Conservation (phyloP, 1,284 basidiomycete species). For the Hymenochaete sp. region DNA sequence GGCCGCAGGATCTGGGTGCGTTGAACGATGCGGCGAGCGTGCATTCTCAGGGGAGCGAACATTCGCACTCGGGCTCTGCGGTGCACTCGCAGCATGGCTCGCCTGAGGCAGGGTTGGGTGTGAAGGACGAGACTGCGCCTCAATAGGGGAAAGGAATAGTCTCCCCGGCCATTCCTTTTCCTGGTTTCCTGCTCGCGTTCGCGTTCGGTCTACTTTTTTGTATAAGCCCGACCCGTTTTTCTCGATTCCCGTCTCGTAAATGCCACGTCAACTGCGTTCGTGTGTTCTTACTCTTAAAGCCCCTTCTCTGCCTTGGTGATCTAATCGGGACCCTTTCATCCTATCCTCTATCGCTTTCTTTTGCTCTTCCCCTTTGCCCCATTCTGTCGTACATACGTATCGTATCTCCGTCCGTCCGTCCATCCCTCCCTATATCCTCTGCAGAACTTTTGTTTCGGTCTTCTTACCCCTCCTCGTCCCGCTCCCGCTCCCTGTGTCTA, state of each 20-base stretch:
- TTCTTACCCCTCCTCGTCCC: neutral
- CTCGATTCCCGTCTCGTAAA: slow-evolving; percentile 11
- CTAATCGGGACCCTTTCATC: neutral
- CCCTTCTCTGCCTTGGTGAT: neutral
- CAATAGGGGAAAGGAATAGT: slow-evolving; percentile 1
- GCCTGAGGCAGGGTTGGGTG: slow-evolving; percentile 18
- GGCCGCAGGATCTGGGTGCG: slow-evolving; percentile 57
- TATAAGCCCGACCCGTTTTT: too few relatives aligned
- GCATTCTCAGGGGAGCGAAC: slow-evolving; percentile 9
- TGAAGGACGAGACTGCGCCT: slow-evolving; percentile 37
- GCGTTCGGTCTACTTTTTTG: slow-evolving; percentile 1
- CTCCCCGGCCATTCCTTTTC: neutral
- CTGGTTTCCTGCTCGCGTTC: neutral
- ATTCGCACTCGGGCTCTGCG: slow-evolving; percentile 26
- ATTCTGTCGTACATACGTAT: neutral
- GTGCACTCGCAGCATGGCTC: slow-evolving; percentile 30
- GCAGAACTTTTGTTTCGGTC: slow-evolving; percentile 1
- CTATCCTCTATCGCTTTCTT: slow-evolving; percentile 9
- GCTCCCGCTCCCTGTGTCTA: neutral
- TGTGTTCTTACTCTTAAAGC: slow-evolving; percentile 9
- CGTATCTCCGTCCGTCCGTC: neutral
- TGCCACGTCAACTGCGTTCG: neutral
- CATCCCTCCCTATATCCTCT: neutral
- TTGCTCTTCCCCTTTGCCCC: neutral
- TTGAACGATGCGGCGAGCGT: slow-evolving; percentile 30